Evolutionary conservation across 169 alveolate genomes (phyloP).

Genomic region (Plasmodium vivax): DNA sequence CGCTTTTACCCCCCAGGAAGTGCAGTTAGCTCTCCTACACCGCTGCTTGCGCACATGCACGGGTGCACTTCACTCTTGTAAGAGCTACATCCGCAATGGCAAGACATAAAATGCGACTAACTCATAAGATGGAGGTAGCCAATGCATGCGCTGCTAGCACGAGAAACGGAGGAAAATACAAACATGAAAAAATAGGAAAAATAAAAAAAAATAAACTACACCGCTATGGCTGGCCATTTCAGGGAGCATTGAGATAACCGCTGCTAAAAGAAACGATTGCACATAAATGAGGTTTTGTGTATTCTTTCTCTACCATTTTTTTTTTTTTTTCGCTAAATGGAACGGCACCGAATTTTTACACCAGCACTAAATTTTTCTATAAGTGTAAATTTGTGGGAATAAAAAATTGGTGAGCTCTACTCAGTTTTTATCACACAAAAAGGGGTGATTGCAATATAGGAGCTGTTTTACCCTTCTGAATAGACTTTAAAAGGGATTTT

Average conservation of each 20-base stretch:
- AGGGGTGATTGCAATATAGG: not conserved
- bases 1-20: not conserved
- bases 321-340: not conserved
- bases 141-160: not conserved
- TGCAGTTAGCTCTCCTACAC: not conserved
- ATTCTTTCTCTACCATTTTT: not conserved
- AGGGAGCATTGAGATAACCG: not conserved
- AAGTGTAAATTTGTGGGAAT: not conserved
- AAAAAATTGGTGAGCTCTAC: not conserved
- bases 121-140: not conserved
- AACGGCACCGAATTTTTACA: not conserved
- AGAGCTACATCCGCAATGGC: not conserved
- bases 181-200: not conserved
- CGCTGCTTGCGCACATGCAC: not conserved
- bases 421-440: not conserved
- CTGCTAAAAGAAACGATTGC: not conserved
- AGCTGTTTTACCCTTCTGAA: not conserved
- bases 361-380: not conserved
- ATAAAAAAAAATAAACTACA: not conserved
- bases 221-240: not conserved
- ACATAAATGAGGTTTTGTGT: not conserved
- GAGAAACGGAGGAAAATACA: not conserved
- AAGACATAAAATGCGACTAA: not conserved
- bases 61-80: not conserved
- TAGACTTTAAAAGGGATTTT: not conserved